phyloP scores from a whole-genome alignment of 2,329 filamentous ascomycete species.

The Aspergillus tamarii region DNA sequence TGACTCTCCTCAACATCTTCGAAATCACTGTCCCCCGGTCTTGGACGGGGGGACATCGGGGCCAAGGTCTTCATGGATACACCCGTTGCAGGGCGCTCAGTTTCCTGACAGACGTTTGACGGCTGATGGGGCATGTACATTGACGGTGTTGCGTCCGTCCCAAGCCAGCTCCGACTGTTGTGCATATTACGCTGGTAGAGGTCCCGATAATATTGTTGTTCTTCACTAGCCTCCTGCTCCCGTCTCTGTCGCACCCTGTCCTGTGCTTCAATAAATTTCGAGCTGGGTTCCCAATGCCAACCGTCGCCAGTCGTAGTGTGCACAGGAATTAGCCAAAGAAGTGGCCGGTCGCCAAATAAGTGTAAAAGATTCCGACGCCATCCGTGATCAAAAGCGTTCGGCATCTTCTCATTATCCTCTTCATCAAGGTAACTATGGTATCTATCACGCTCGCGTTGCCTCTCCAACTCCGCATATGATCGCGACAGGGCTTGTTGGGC shows the following conservation, averaged over 20 bases:
- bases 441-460: slow-evolving; percentile 65
- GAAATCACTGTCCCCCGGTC: slow-evolving; percentile 39
- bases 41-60: slow-evolving; percentile 42
- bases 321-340: slow-evolving; percentile 79
- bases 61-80: slow-evolving; percentile 48
- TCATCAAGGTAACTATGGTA: slow-evolving; percentile 87
- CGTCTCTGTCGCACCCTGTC: slow-evolving; percentile 34
- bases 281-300: slow-evolving; percentile 89
- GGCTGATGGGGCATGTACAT: slow-evolving; percentile 27
- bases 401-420: slow-evolving; percentile 81
- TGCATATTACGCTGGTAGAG: slow-evolving; percentile 39
- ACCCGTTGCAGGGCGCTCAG: slow-evolving; percentile 42
- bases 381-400: slow-evolving; percentile 91
- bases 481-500: slow-evolving; percentile 50
- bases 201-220: slow-evolving; percentile 39
- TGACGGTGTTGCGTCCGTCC: slow-evolving; percentile 20
- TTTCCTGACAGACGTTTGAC: slow-evolving; percentile 19
- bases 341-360: slow-evolving; percentile 74
- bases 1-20: slow-evolving; percentile 33
- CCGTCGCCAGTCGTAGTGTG: slow-evolving; percentile 88
- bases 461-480: slow-evolving; percentile 61
- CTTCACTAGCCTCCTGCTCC: slow-evolving; percentile 33
- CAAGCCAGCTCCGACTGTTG: slow-evolving; percentile 34
- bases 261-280: slow-evolving; percentile 71
- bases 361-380: slow-evolving; percentile 77